These are phyloP conservation scores for Skeletonema tropicum DNA, from an alignment of 108 stramenopile genomes.

Conservation along the genomic window DNA sequence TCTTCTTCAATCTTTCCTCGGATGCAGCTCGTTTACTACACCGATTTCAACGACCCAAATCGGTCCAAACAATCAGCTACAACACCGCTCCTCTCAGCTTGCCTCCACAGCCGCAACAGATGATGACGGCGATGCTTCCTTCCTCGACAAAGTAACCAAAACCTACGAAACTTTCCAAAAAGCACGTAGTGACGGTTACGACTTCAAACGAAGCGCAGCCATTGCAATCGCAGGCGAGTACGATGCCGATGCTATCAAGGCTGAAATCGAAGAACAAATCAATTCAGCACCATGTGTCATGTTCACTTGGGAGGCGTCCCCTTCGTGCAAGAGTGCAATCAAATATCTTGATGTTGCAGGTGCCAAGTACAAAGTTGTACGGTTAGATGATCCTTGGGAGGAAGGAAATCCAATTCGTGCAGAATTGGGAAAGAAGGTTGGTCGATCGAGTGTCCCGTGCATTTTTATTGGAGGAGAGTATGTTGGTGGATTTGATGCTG, in stretches of 20 bases:
- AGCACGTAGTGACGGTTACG: conserved; percentile 40
- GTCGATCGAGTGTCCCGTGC: conserved; percentile 60
- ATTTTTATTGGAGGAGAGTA: conserved; percentile 70
- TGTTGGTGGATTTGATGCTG: conserved; percentile 76
- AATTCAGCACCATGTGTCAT: conserved; percentile 60
- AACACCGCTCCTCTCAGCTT: too few relatives aligned
- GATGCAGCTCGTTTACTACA: too few relatives aligned
- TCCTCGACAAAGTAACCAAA: conserved; percentile 33
- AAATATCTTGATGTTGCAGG: conserved; percentile 61
- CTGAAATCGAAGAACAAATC: conserved; percentile 51
- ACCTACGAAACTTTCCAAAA: conserved; percentile 40
- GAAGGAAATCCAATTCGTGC: conserved; percentile 73
- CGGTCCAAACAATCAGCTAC: too few relatives aligned
- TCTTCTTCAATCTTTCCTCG: too few relatives aligned
- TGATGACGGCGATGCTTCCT: conserved; percentile 8
- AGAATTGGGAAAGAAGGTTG: conserved; percentile 65
- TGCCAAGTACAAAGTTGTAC: conserved; percentile 55
- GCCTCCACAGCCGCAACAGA: conserved; percentile 1
- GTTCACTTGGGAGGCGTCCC: conserved; percentile 68
- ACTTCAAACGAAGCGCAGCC: conserved; percentile 62
- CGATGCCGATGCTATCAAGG: conserved; percentile 44
- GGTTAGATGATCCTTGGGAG: conserved; percentile 71
- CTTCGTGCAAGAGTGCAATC: conserved; percentile 68
- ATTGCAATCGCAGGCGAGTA: conserved; percentile 68
- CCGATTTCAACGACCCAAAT: too few relatives aligned